These are phyloP conservation scores for Tuber indicum DNA, from an alignment of 495 filamentous ascomycete species.

Conservation along the genomic window DNA sequence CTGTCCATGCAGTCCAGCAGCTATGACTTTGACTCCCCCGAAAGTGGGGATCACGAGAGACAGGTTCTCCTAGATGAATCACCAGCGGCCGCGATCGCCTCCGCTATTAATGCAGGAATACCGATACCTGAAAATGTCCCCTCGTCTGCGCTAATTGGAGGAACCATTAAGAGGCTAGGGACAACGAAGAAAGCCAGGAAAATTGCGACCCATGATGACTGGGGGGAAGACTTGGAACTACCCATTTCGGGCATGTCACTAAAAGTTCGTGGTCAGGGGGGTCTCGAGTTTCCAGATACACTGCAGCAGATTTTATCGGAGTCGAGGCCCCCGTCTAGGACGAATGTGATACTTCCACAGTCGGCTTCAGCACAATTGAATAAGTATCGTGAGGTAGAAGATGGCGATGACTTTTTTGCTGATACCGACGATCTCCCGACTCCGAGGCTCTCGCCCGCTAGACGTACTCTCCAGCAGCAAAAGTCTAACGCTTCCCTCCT, in stretches of 20 bases:
- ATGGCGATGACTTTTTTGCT: constrained; percentile 56
- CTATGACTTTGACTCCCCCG: constrained; percentile 37
- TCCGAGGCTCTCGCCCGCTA: constrained; percentile 57
- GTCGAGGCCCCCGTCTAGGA: constrained; percentile 43
- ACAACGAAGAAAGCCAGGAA: constrained; percentile 69
- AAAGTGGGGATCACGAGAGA: constrained; percentile 35
- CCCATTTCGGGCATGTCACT: constrained; percentile 54
- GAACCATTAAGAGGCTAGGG: constrained; percentile 87
- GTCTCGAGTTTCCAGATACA: constrained; percentile 59
- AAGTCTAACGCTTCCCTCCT: constrained; percentile 30
- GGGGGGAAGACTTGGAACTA: constrained; percentile 84
- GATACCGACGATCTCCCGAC: constrained; percentile 54
- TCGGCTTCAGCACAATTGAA: constrained; percentile 47
- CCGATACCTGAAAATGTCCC: constrained; percentile 84
- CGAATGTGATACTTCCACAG: constrained; percentile 31
- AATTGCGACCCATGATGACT: constrained; percentile 68
- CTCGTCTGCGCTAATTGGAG: constrained; percentile 86
- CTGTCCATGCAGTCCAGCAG: constrained; percentile 40
- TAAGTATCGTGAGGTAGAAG: constrained; percentile 55
- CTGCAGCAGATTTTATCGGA: constrained; percentile 58
- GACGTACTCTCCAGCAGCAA: constrained; percentile 50
- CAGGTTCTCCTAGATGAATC: constrained; percentile 40
- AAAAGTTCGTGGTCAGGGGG: constrained; percentile 56
- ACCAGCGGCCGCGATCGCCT: constrained; percentile 60
- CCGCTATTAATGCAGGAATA: constrained; percentile 81